Base-by-base conservation (phyloP, 495 filamentous ascomycete genomes). In the Penicillium coprophilum region DNA sequence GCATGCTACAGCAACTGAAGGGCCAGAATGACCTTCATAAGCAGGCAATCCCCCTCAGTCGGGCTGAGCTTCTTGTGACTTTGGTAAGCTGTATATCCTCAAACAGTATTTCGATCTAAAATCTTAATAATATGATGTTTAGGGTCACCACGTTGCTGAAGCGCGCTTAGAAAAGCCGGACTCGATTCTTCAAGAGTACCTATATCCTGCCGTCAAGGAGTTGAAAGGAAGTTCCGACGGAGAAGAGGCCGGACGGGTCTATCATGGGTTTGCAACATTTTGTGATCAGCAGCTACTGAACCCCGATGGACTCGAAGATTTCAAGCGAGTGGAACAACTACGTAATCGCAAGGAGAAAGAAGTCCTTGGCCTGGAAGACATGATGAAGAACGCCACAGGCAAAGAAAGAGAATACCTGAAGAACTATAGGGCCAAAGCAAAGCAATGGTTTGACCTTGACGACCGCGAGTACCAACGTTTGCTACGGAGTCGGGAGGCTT, bases 151-250 rank as follows among this genome's bases (percentile, higher is more conserved):
- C 65, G 85, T 96, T 41, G 94, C 94, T 1, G 90, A 95, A 65
- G 94, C 94, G 8, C 85, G 91, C n/a, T 72, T 97, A 5, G 92
- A 97, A 69, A 94, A 92, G 56, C 91, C 95, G 0, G 90, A 96
- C 58, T 83, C 82, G 46, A 96, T 97, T 41, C 89, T 97, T 41
- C 83, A 85, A 53, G 83, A 85, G 20, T 96, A 96, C 58, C 79
- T 99, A 7, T 81, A 85, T 28, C 86, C 87, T 6, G 92, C 94
- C 2, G 85, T 97, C 36, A 87, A 86, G 62, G 87, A 92, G 60
- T 73, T 99, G 28, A 85, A 80, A 64, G 85, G 83, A n/a, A 81
- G 80, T 49, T 80, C 68, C 2, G 81, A 87, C 38, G 87, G 89
- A 9, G 79, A 84, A 58, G 87, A 90, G 50, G 89, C 92, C 7